A percentile compares a stretch with the other conserved stretches of the same genome.
These are phyloP conservation scores for Tribonema minus DNA, from an alignment of 108 stramenopile species.

Conservation along the genomic window DNA sequence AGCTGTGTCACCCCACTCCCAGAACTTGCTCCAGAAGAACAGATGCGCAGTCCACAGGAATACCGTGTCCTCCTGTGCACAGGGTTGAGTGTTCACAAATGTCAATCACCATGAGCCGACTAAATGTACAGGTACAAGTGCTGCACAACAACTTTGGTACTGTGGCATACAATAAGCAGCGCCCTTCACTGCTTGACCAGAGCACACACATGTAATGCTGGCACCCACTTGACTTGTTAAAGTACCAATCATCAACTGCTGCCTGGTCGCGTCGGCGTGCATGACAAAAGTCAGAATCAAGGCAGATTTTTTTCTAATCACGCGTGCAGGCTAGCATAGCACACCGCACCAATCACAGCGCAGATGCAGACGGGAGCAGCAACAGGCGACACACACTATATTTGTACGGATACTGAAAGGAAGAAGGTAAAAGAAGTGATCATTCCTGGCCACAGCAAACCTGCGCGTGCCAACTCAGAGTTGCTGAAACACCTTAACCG, in stretches of 20 bases:
- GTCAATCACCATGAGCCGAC: neutral
- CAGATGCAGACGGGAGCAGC: too few relatives aligned
- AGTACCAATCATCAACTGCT: too few relatives aligned
- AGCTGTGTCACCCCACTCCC: slow-evolving; percentile 38
- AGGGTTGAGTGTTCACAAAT: neutral
- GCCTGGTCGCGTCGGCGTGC: too few relatives aligned
- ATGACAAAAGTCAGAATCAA: too few relatives aligned
- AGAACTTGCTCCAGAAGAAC: slow-evolving; percentile 3
- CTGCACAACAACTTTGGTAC: neutral
- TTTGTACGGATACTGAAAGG: too few relatives aligned
- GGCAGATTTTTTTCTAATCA: too few relatives aligned
- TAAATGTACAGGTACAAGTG: neutral
- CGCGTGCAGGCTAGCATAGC: neutral
- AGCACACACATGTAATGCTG: neutral
- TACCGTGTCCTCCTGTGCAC: neutral
- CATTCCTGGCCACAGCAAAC: too few relatives aligned
- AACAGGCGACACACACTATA: too few relatives aligned
- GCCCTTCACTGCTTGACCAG: neutral
- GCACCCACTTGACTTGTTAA: neutral
- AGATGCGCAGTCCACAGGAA: neutral
- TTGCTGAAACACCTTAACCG: too few relatives aligned
- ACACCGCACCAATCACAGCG: neutral
- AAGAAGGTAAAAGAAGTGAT: too few relatives aligned
- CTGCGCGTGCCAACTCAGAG: too few relatives aligned
- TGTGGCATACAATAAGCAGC: neutral